Percentiles rank a stretch among this genome's conserved stretches.
These are phyloP conservation scores for Caryopteris hybrid DNA, from an alignment of 305 asterid genomes.

Conservation along the genomic window DNA sequence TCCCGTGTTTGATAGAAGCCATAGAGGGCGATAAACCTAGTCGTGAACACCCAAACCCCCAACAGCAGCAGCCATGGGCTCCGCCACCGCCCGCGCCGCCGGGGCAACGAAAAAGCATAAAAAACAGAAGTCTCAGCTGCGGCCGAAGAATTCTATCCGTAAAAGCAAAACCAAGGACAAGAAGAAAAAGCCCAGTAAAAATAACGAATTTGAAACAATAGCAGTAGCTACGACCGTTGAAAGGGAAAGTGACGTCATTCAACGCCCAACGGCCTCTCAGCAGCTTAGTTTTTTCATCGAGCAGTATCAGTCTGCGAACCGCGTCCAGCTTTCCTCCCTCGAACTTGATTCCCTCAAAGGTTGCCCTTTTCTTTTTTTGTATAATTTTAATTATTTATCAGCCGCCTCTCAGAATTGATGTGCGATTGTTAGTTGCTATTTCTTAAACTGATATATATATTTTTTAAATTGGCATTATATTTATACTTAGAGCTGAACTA, in stretches of 20 bases:
- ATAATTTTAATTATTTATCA: not conserved
- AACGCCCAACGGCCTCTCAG: conserved; percentile 44
- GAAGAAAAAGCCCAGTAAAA: conserved; percentile 25
- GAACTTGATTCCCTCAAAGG: conserved; percentile 80
- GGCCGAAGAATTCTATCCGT: conserved; percentile 21
- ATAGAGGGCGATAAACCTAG: conserved; percentile 4
- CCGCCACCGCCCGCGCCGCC: conserved; percentile 8
- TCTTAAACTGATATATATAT: not conserved
- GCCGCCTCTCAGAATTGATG: not conserved
- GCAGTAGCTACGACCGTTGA: not conserved
- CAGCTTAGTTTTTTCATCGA: conserved; percentile 60
- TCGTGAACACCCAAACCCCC: not conserved
- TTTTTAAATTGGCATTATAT: not conserved
- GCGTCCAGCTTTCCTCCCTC: conserved; percentile 62
- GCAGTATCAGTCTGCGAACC: conserved; percentile 60
- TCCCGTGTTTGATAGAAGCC: not conserved
- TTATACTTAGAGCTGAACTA: not conserved
- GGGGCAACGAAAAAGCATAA: conserved; percentile 21
- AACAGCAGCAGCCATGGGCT: conserved; percentile 20
- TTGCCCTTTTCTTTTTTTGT: not conserved
- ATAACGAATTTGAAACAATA: conserved; percentile 3
- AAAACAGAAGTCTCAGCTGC: conserved; percentile 22
- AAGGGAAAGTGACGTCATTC: conserved; percentile 23
- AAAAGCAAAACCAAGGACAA: conserved; percentile 26
- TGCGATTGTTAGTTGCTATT: not conserved